Percentiles rank a stretch among this genome's conserved stretches.
Evolutionary conservation across 805 yeast species (phyloP).

Genomic region (Myxozyma neotropica): DNA sequence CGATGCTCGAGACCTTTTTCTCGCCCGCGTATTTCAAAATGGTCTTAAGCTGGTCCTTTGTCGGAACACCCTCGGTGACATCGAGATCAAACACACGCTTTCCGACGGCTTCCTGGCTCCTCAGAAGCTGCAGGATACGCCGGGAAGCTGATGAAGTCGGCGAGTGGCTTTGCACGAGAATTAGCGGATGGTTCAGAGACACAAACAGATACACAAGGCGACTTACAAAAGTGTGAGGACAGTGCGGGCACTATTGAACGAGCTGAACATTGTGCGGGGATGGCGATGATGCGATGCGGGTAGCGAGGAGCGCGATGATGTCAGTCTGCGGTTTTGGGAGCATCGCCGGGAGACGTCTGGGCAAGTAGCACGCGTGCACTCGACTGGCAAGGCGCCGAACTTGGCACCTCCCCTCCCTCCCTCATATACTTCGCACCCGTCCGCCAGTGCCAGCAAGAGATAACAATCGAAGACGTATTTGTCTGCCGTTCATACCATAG

Average conservation of each 20-base stretch:
- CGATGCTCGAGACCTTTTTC: slow-evolving; percentile 23
- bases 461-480: too few species aligned
- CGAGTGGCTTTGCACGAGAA: slow-evolving; percentile 22
- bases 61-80: slow-evolving; percentile 41
- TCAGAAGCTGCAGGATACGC: slow-evolving; percentile 20
- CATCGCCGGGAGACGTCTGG: too few species aligned
- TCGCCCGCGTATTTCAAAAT: slow-evolving; percentile 30
- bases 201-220: not conserved
- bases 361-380: too few species aligned
- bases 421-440: too few species aligned
- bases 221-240: slow-evolving; percentile 32
- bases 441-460: too few species aligned
- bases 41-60: slow-evolving; percentile 35
- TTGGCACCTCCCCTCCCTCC: too few species aligned
- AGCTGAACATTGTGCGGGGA: slow-evolving; percentile 21
- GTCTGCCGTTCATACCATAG: too few species aligned
- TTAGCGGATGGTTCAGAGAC: not conserved
- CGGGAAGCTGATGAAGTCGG: slow-evolving; percentile 30
- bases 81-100: slow-evolving; percentile 42
- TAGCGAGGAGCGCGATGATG: not conserved
- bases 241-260: slow-evolving; percentile 27
- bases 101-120: slow-evolving; percentile 22
- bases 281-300: not conserved
- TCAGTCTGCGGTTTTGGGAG: not conserved
- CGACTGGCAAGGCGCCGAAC: too few species aligned